phyloP scores from a whole-genome alignment of 2,329 filamentous ascomycete species.

The Apiospora arundinis region DNA sequence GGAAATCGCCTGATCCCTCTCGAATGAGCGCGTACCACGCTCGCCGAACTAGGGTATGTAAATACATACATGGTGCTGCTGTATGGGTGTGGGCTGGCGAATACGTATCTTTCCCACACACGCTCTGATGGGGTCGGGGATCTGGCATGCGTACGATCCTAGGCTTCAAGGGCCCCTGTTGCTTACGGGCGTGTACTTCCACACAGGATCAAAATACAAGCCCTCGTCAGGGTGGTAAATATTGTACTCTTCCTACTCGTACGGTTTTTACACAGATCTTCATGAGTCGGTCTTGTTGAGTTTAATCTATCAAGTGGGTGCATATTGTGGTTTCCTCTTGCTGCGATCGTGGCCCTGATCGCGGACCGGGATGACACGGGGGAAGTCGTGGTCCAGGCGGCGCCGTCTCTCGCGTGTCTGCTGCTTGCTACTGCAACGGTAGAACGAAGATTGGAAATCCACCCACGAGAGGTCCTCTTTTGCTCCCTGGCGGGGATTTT shows the following conservation, averaged over 20 bases:
- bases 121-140: slow-evolving; percentile 18
- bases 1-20: slow-evolving; percentile 15
- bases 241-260: slow-evolving; percentile 3
- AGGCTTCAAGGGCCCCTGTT: slow-evolving; percentile 19
- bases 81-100: slow-evolving; percentile 9
- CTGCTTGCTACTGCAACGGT: slow-evolving; percentile 12
- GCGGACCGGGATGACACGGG: slow-evolving; percentile 15
- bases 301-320: slow-evolving; percentile 13
- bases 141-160: slow-evolving; percentile 21
- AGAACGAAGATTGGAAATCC: neutral
- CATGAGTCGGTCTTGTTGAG: slow-evolving; percentile 13
- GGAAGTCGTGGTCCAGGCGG: neutral
- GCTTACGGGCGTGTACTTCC: slow-evolving; percentile 7
- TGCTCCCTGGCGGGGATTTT: slow-evolving; percentile 16
- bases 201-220: neutral
- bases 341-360: slow-evolving; percentile 14
- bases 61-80: neutral
- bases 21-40: slow-evolving; percentile 14
- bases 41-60: neutral
- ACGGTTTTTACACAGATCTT: slow-evolving; percentile 11
- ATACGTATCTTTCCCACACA: slow-evolving; percentile 18
- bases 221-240: neutral
- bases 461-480: slow-evolving; percentile 18
- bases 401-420: neutral
- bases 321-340: neutral